A percentile compares a stretch with the other conserved stretches of the same genome.
These are phyloP conservation scores for Meripilus lineatus DNA, from an alignment of 1,284 basidiomycete genomes.

Conservation along the genomic window DNA sequence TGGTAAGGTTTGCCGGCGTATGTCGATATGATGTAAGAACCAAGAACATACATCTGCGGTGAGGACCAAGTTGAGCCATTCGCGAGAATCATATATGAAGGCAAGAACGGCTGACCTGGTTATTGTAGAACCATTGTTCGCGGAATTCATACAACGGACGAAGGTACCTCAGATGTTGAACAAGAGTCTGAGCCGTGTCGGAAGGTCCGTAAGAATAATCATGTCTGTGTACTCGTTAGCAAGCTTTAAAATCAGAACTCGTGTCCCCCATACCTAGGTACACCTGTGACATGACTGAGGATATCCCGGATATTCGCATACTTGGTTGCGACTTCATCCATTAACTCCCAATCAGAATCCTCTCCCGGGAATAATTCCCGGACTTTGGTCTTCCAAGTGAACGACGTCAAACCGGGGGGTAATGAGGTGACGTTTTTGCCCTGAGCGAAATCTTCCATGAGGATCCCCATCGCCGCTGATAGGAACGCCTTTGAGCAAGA, in stretches of 20 bases:
- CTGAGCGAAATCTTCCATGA: constrained; percentile 30
- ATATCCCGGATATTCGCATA: constrained; percentile 28
- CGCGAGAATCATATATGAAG: too few relatives aligned
- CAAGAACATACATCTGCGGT: constrained; percentile 33
- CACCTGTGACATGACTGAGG: constrained; percentile 20
- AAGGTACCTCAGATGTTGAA: constrained; percentile 29
- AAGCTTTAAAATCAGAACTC: too few relatives aligned
- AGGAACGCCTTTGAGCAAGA: constrained; percentile 34
- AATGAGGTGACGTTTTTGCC: constrained; percentile 30
- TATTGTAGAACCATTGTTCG: constrained; percentile 37
- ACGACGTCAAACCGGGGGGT: constrained; percentile 20
- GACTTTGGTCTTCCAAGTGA: constrained; percentile 30
- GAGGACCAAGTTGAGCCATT: not conserved
- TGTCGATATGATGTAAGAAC: constrained; percentile 28
- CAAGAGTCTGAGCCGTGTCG: constrained; percentile 24
- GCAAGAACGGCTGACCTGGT: constrained; percentile 23
- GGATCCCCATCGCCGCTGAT: constrained; percentile 29
- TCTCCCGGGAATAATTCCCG: constrained; percentile 24
- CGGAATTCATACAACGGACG: constrained; percentile 34
- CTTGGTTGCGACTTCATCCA: constrained; percentile 27
- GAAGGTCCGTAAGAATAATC: constrained; percentile 28
- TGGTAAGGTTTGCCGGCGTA: constrained; percentile 29
- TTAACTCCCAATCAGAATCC: constrained; percentile 29
- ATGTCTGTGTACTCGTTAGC: constrained; percentile 25
- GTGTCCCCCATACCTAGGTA: constrained; percentile 18